Percentiles rank a stretch among this genome's conserved stretches.
These are phyloP conservation scores for Dendrocalamus latiflorus DNA, from an alignment of 202 grass and related monocot genomes.

Conservation along the genomic window DNA sequence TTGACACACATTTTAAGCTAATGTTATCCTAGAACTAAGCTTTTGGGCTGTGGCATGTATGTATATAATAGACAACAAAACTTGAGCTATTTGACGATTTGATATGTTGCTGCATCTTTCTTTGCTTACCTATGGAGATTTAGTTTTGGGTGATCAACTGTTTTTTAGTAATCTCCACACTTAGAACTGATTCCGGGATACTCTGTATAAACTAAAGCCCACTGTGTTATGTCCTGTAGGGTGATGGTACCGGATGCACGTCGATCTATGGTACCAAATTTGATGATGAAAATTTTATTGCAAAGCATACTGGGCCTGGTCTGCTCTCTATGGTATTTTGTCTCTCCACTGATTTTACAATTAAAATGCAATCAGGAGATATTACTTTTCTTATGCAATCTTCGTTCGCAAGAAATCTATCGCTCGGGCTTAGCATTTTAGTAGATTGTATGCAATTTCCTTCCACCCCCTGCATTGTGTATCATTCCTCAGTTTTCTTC, in stretches of 20 bases:
- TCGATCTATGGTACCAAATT: slow-evolving; percentile 92
- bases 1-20: not conserved
- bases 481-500: not conserved
- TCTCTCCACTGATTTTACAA: no score
- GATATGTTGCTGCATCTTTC: not conserved
- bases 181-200: no score
- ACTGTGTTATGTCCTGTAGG: slow-evolving; percentile 40
- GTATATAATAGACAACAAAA: not conserved
- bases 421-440: not conserved
- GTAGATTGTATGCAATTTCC: not conserved
- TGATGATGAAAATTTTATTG: slow-evolving; percentile 97
- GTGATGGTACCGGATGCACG: slow-evolving; percentile 82
- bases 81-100: not conserved
- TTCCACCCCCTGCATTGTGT: not conserved
- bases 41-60: not conserved
- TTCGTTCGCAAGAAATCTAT: not conserved
- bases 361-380: not conserved
- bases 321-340: no score
- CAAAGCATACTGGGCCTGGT: slow-evolving; percentile 99
- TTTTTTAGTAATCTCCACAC: slow-evolving; percentile 3
- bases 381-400: not conserved
- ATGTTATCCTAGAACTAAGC: no score
- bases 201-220: slow-evolving; percentile 24
- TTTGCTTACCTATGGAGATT: not conserved
- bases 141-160: not conserved